Base-by-base conservation (phyloP, 164 flowering plant genomes). In the Vitis rupestris region DNA sequence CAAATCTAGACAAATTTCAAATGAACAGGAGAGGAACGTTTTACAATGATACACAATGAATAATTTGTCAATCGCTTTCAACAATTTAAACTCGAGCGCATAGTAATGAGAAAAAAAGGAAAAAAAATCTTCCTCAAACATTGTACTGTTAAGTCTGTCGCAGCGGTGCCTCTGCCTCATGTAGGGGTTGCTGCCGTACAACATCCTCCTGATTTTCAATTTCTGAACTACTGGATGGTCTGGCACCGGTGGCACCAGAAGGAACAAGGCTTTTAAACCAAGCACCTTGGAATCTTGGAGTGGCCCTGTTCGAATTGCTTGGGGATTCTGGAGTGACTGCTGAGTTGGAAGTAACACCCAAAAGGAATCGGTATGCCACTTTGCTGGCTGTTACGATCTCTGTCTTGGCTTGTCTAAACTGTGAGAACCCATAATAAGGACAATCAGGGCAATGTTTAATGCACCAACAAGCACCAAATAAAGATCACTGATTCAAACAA, bases 381-480 rank as follows among this genome's bases (percentile, higher is more conserved):
- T 85, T 94, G 80, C 98, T 91, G n/a, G 98, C 97, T 55, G 94
- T 68, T 52, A 91, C 90, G 47, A 94, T 86, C 87, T 91, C 97
- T 56, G 93, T 84, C 84, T 91, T 94, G 27, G 98, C 98, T 86
- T 94, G 97, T 70, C 87, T 84, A 3, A 88, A 82, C 97, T 94
- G 90, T 77, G 75, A 74, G 17, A 68, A 9, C n/a, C 10, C 29
- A 57, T 50, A 37, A 49, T 53, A 51, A 69, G 10, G 44, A 50
- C 12, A 74, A 30, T 52, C 16, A 44, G 13, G 31, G 11, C 53
- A 59, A 37, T 12, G 13, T 11, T 49, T 2, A 30, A n/a, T 15
- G 14, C 10, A 23, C 27, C 4, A 62, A 48, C 27, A 29, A 19
- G 63, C 47, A 17, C 15, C 5, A 68, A 30, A 23, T 23, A 23